Evolutionary conservation across 2,329 filamentous ascomycete genomes (phyloP).

Genomic region (Sporothrix mexicana): DNA sequence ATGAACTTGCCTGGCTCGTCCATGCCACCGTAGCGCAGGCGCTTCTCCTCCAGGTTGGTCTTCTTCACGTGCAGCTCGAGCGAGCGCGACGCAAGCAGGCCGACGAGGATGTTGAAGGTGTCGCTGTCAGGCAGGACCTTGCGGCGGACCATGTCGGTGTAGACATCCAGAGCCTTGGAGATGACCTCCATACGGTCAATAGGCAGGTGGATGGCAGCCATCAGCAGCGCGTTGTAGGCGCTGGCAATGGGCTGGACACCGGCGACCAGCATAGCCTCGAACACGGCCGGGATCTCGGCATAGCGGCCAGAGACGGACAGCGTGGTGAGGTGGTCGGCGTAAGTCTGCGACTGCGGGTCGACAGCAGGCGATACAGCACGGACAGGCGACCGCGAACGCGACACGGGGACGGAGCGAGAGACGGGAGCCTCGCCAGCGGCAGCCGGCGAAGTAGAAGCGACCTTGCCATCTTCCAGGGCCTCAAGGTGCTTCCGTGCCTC

Average conservation of each 20-base stretch:
- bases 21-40: slow-evolving; percentile 82
- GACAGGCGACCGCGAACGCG: slow-evolving; percentile 51
- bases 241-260: slow-evolving; percentile 79
- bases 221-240: slow-evolving; percentile 90
- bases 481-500: slow-evolving; percentile 58
- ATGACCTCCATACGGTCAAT: slow-evolving; percentile 81
- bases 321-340: slow-evolving; percentile 78
- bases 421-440: slow-evolving; percentile 47
- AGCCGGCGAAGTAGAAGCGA: slow-evolving; percentile 48
- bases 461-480: slow-evolving; percentile 52
- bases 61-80: slow-evolving; percentile 78
- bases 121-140: slow-evolving; percentile 80
- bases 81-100: slow-evolving; percentile 78
- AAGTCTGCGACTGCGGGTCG: slow-evolving; percentile 69
- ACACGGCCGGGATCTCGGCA: slow-evolving; percentile 86
- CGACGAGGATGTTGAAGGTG: slow-evolving; percentile 87
- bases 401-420: slow-evolving; percentile 53
- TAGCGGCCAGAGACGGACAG: slow-evolving; percentile 75
- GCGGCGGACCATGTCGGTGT: slow-evolving; percentile 92
- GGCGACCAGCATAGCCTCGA: slow-evolving; percentile 85
- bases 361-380: slow-evolving; percentile 66
- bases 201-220: slow-evolving; percentile 83
- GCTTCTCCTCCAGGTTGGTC: slow-evolving; percentile 77
- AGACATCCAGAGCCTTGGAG: slow-evolving; percentile 90
- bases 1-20: slow-evolving; percentile 85